A percentile compares a stretch with the other conserved stretches of the same genome.
These are phyloP conservation scores for Craspedostauros australis DNA, from an alignment of 108 stramenopile genomes.

Conservation along the genomic window DNA sequence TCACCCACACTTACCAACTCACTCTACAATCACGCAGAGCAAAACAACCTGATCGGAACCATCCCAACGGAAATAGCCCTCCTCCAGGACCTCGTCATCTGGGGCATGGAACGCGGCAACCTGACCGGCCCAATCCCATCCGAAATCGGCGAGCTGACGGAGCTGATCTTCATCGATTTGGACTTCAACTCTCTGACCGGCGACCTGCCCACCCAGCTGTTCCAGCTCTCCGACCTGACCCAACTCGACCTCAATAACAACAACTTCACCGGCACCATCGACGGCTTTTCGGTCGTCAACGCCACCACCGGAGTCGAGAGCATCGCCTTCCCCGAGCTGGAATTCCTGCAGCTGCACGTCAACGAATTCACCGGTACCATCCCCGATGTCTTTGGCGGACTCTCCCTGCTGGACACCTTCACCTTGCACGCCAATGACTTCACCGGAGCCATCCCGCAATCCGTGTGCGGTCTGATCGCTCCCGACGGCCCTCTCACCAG, in stretches of 20 bases:
- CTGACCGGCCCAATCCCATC: constrained; percentile 56
- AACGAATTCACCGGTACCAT: constrained; percentile 45
- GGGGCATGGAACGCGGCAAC: constrained; percentile 43
- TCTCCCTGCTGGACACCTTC: constrained; percentile 32
- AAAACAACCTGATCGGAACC: constrained; percentile 44
- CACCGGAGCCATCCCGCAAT: constrained; percentile 30
- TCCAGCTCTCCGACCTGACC: constrained; percentile 19
- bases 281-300: too few relatives aligned
- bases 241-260: constrained; percentile 67
- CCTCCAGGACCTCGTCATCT: constrained; percentile 5
- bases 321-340: constrained; percentile 36
- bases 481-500: constrained; percentile 4
- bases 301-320: constrained; percentile 39
- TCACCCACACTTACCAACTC: too few relatives aligned
- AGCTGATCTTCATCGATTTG: constrained; percentile 38
- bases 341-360: constrained; percentile 38
- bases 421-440: constrained; percentile 30
- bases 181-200: constrained; percentile 45
- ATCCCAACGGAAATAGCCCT: constrained; percentile 33
- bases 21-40: too few relatives aligned
- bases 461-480: constrained; percentile 24
- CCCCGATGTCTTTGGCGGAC: constrained; percentile 44
- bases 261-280: constrained; percentile 41
- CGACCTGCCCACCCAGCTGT: constrained; percentile 35
- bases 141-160: constrained; percentile 55